Base-by-base conservation (phyloP, 192 early-diverging fungal species). In the Obelidium mucronatum region DNA sequence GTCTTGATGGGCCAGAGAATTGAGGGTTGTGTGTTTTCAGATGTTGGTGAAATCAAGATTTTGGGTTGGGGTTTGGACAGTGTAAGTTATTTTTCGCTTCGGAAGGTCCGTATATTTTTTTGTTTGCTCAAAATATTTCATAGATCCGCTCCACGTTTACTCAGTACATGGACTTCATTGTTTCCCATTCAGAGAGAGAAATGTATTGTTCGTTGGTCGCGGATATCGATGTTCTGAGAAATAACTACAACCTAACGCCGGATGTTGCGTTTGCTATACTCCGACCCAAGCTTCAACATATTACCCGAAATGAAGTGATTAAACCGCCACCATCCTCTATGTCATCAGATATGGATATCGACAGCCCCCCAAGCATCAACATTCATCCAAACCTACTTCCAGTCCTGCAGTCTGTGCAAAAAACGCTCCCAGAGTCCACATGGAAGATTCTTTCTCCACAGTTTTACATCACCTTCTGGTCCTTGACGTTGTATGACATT, bases 381-480 rank as follows among this genome's bases (percentile, higher is more conserved):
- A 88, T 86, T 84, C 73, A 88, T 22, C 77, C 78, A 24, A 79
- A 69, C 13, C 54, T 84, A 37, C 48, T 70, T 17, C 36, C 24
- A 3, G 82, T 73, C 22, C 77, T 83, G 4, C 55, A 40, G 11
- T 19, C 40, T 30, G 77, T 81, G 24, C 22, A 30, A 36, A 44
- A 67, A 44, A 74, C 75, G 22, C 40, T 81, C 8, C 74, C 74
- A 11, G 26, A 67, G 22, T 39, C 62, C 3, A 81, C 83, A 0
- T 89, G 86, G 89, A 76, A 67, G 17, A 79, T 67, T 8, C 67
- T 81, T 17, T 65, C 76, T 4, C 88, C 93, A 0, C 80, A 89
- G 26, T 96, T 95, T 65, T 96, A 90, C 75, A 80, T 86, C 6
- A 89, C 88, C 0, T 96, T 95, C 73, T 96, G 94, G 94, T 91